Evolutionary conservation across 129 eudicot genomes (phyloP), one percentile per base, ranked within the genome.

Genomic region (Arctium minus): DNA sequence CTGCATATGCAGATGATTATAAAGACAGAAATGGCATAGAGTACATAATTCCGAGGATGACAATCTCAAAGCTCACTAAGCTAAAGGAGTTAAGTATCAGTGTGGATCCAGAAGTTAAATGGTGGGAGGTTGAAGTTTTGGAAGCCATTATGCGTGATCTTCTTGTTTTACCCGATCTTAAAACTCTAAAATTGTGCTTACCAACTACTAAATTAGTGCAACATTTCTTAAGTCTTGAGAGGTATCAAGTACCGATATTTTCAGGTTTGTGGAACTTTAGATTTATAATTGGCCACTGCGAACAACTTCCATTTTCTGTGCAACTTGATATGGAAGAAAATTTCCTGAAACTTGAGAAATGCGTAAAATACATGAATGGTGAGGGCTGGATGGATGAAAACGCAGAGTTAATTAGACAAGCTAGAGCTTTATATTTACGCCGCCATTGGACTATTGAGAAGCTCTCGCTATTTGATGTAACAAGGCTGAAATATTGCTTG

Each of bases 331-430:
- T 56, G 0, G 88, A 88, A 71, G 72, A 81, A 73, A 67, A 35
- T 11, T 85, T 85, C 70, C 46, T 74, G 69, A 80, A 82, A 15
- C 17, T 77, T 48, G 80, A 82, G 42, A 78, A 65, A 79, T 85
- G 89, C 70, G 40, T 88, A 68, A 85, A 83, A 78, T 82, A 50
- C 76, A 80, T 75, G 74, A 85, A 88, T 72, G 91, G 91, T 37
- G 81, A 82, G 30, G 70, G 74, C 29, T 29, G 30, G 18, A 39
- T 65, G 31, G 29, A 50, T 83, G 80, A 38, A 50, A 75, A 75
- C 29, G 56, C 12, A 13, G 65, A 85, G 60, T 76, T 86, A 72
- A 48, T 88, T 70, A 82, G 72, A 72, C 76, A 83, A 50, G 83
- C 87, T 33, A 64, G 62, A 12, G 80, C 89, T 64, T 86, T 88